Percentiles rank a stretch among this genome's conserved stretches.
These are phyloP conservation scores for Stereocaulon alpinum DNA, from an alignment of 495 filamentous ascomycete genomes.

Conservation along the genomic window DNA sequence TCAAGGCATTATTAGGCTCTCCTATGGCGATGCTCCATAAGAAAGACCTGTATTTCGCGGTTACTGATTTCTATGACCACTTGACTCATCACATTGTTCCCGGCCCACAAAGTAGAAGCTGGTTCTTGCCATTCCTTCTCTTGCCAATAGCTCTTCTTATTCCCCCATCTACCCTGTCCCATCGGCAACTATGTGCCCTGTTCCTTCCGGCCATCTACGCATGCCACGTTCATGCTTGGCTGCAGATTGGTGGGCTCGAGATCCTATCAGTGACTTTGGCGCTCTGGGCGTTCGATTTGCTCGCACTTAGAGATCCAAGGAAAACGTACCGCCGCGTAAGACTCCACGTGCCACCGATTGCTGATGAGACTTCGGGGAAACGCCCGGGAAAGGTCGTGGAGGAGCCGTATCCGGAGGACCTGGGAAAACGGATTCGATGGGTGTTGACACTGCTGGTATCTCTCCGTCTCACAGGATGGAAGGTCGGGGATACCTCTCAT, in stretches of 20 bases:
- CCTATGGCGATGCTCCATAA: not conserved
- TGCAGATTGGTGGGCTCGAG: conserved; percentile 11
- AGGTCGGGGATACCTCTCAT: conserved; percentile 15
- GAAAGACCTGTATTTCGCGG: not conserved
- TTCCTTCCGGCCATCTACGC: conserved; percentile 20
- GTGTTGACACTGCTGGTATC: conserved; percentile 19
- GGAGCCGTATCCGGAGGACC: conserved; percentile 16
- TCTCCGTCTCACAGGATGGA: conserved; percentile 17
- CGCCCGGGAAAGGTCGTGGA: not conserved
- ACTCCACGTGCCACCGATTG: not conserved
- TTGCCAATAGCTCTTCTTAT: conserved; percentile 17
- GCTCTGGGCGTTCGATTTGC: conserved; percentile 16
- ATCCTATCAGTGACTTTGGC: conserved; percentile 18
- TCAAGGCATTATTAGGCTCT: too few species aligned
- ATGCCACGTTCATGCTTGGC: conserved; percentile 11
- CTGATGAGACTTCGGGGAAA: not conserved
- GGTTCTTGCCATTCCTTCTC: conserved; percentile 18
- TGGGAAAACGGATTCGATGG: conserved; percentile 13
- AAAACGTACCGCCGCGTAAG: conserved; percentile 5
- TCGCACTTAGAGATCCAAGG: conserved; percentile 13
- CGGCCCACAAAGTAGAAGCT: conserved; percentile 16
- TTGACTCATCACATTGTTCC: conserved; percentile 17
- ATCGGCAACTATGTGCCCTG: not conserved
- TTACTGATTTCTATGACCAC: conserved; percentile 12
- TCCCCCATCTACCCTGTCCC: conserved; percentile 13